Evolutionary conservation across 441 rosid genomes (phyloP).

Genomic region (Adansonia rubrostipa): DNA sequence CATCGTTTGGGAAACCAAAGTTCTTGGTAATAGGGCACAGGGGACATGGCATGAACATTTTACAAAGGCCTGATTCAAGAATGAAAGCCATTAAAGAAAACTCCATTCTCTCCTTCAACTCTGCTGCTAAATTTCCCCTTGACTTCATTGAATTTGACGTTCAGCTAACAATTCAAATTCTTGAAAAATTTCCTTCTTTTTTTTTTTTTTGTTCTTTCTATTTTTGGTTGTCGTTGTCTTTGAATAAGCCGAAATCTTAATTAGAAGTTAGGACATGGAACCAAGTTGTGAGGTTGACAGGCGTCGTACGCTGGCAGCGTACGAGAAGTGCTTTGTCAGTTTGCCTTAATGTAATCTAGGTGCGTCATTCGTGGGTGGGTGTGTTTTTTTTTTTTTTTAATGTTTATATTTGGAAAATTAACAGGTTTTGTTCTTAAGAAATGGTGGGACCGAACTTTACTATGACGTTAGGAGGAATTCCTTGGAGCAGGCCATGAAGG

Average conservation of each 20-base stretch:
- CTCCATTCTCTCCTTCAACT: slow-evolving; percentile 69
- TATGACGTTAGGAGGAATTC: slow-evolving; percentile 76
- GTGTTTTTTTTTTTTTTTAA: background rate
- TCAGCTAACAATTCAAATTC: slow-evolving; percentile 52
- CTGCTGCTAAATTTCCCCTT: slow-evolving; percentile 66
- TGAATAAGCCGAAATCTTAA: too few species aligned
- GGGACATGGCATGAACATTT: slow-evolving; percentile 81
- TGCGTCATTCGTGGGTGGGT: too few species aligned
- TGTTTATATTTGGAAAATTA: background rate
- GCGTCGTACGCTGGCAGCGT: slow-evolving; percentile 35
- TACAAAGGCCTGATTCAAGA: slow-evolving; percentile 60
- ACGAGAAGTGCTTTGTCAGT: background rate
- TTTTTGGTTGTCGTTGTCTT: too few species aligned
- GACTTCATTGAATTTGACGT: slow-evolving; percentile 91
- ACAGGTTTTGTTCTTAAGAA: slow-evolving; percentile 80
- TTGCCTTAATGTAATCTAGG: background rate
- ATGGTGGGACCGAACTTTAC: slow-evolving; percentile 66
- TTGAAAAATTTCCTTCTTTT: too few species aligned
- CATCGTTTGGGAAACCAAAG: slow-evolving; percentile 53
- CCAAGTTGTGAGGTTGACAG: too few species aligned
- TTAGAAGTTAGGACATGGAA: too few species aligned
- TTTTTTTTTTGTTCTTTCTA: too few species aligned
- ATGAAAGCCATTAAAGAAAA: slow-evolving; percentile 75
- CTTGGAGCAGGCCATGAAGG: slow-evolving; percentile 69
- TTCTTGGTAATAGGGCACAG: slow-evolving; percentile 86